A percentile compares a stretch with the other conserved stretches of the same genome.
These are phyloP conservation scores for Lactarius trivialis DNA, from an alignment of 768 basidiomycete species.

Conservation along the genomic window DNA sequence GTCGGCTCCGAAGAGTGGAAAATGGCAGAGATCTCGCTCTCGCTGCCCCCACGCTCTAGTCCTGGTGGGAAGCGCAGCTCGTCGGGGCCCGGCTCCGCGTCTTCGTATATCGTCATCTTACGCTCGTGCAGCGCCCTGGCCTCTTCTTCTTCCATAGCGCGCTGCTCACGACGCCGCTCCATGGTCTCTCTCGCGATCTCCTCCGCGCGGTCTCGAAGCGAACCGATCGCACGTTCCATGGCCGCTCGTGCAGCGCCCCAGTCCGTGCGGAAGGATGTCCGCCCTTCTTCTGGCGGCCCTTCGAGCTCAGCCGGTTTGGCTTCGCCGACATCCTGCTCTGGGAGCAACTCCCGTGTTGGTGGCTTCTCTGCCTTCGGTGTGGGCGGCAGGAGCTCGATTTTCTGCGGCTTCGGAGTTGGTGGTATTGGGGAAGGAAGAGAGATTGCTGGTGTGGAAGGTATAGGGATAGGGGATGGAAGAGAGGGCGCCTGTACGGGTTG, in stretches of 20 bases:
- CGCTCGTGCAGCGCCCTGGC: constrained; percentile 3
- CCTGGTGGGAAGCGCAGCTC: constrained; percentile 20
- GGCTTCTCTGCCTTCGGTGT: not conserved
- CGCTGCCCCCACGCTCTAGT: not conserved
- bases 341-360: not conserved
- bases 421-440: not conserved
- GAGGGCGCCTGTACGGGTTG: not conserved
- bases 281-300: constrained; percentile 1
- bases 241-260: constrained; percentile 15
- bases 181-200: constrained; percentile 11
- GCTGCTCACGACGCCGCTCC: constrained; percentile 16
- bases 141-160: constrained; percentile 10
- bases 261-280: constrained; percentile 1
- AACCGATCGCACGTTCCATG: constrained; percentile 16
- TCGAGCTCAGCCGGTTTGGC: constrained; percentile 16
- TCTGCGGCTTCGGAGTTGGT: not conserved
- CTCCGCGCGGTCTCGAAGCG: constrained; percentile 13
- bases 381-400: not conserved
- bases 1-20: constrained; percentile 14
- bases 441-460: not conserved
- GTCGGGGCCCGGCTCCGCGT: constrained; percentile 7
- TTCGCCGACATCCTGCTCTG: constrained; percentile 18
- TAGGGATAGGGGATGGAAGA: not conserved
- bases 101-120: constrained; percentile 17
- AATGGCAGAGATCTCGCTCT: not conserved